Evolutionary conservation across 2,329 filamentous ascomycete species (phyloP).

Genomic region (Monosporascus sp.): DNA sequence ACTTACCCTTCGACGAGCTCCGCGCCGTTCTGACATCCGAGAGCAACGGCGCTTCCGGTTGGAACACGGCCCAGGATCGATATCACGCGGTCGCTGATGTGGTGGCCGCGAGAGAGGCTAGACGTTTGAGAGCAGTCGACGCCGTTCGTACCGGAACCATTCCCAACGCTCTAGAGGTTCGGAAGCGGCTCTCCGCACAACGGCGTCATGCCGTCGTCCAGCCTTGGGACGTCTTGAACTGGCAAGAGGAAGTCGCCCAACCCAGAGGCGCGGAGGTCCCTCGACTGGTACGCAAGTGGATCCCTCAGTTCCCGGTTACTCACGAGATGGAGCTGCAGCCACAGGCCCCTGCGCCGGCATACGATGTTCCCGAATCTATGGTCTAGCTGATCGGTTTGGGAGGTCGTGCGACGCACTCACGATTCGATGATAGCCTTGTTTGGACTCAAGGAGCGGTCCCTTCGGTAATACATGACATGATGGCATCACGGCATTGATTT

Average conservation of each 20-base stretch:
- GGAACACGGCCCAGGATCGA: slow-evolving; percentile 41
- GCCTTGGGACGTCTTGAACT: slow-evolving; percentile 43
- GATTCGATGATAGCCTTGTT: slow-evolving; percentile 17
- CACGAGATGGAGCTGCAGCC: slow-evolving; percentile 11
- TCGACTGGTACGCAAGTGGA: slow-evolving; percentile 39
- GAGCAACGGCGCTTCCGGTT: slow-evolving; percentile 46
- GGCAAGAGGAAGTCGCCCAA: slow-evolving; percentile 39
- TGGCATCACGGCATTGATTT: slow-evolving; percentile 17
- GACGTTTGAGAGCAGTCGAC: slow-evolving; percentile 42
- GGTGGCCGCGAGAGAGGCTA: slow-evolving; percentile 52
- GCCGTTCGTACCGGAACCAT: slow-evolving; percentile 33
- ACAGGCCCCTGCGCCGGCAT: slow-evolving; percentile 9
- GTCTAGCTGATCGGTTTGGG: slow-evolving; percentile 18
- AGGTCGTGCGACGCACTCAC: slow-evolving; percentile 11
- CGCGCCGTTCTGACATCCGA: slow-evolving; percentile 60
- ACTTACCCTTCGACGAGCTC: slow-evolving; percentile 62
- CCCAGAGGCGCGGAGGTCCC: slow-evolving; percentile 36
- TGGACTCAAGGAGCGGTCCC: slow-evolving; percentile 8
- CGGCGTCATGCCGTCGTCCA: slow-evolving; percentile 34
- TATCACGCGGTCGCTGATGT: slow-evolving; percentile 44
- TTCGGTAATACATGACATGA: slow-evolving; percentile 20
- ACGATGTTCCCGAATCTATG: slow-evolving; percentile 21
- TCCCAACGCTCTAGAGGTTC: slow-evolving; percentile 29
- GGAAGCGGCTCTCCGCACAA: slow-evolving; percentile 28
- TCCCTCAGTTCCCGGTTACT: slow-evolving; percentile 27